A percentile compares a stretch with the other conserved stretches of the same genome.
Conservation (phyloP, 345 rosid genomes). For the Eucalyptus caleyi region DNA sequence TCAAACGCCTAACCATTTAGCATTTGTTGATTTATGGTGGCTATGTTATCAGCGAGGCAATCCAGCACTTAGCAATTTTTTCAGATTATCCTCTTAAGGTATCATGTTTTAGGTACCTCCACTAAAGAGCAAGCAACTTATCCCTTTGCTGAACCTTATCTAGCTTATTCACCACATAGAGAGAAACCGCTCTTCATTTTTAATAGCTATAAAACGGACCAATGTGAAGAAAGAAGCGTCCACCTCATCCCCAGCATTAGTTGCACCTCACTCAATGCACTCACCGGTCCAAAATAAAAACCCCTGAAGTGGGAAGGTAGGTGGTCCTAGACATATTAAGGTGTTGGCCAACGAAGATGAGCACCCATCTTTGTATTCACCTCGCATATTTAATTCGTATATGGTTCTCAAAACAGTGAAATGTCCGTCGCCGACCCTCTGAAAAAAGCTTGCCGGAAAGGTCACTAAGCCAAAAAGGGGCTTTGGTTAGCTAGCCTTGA, state of each 20-base stretch:
- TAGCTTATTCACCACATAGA: background rate
- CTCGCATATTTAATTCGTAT: background rate
- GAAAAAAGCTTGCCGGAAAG: background rate
- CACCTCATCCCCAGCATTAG: background rate
- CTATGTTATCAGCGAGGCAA: background rate
- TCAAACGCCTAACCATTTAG: background rate
- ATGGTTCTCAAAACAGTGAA: background rate
- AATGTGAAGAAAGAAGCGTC: background rate
- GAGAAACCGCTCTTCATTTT: background rate
- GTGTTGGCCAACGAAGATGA: background rate
- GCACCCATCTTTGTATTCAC: background rate
- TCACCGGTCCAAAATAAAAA: background rate
- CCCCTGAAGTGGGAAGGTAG: conserved; percentile 1
- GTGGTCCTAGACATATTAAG: conserved; percentile 7
- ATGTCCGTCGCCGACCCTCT: background rate
- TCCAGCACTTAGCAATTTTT: background rate
- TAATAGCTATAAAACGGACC: background rate
- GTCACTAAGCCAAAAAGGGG: background rate
- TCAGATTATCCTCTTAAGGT: background rate
- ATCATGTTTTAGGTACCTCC: background rate
- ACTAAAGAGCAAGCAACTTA: background rate
- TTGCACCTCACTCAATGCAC: background rate
- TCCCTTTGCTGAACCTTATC: background rate
- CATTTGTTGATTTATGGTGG: background rate
- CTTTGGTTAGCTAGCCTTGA: background rate